Evolutionary conservation across 2,329 filamentous ascomycete species (phyloP).

Genomic region (Aureobasidium mangrovei): DNA sequence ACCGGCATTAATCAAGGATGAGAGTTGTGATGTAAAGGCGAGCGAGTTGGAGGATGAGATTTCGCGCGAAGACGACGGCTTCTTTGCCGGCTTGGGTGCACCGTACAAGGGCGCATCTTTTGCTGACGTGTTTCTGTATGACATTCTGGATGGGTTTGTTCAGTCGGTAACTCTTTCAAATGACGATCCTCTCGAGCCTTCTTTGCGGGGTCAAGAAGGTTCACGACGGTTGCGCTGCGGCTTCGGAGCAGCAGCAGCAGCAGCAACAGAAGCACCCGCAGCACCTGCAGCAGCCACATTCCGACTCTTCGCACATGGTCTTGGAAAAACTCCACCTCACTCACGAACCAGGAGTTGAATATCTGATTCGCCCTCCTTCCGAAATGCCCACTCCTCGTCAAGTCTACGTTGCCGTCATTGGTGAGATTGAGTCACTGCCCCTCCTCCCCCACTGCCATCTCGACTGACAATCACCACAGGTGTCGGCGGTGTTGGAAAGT

Average conservation of each 20-base stretch:
- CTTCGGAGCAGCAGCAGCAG: background rate
- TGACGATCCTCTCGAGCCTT: background rate
- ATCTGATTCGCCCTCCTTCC: constrained; percentile 6
- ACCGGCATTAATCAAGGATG: constrained; percentile 59
- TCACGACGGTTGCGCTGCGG: background rate
- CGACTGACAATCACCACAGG: constrained; percentile 43
- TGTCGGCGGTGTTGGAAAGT: constrained; percentile 85
- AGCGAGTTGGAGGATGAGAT: constrained; percentile 62
- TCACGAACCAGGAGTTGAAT: background rate
- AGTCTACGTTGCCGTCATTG: constrained; percentile 41
- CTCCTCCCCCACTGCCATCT: background rate
- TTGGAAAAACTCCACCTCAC: background rate
- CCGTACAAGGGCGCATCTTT: constrained; percentile 68
- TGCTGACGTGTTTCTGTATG: constrained; percentile 14
- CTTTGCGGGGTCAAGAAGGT: constrained; percentile 2
- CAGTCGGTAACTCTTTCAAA: no score
- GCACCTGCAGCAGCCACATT: background rate
- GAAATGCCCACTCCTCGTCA: constrained; percentile 35
- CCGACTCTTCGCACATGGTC: background rate
- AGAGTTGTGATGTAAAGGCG: constrained; percentile 81
- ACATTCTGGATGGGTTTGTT: background rate
- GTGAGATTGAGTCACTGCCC: constrained; percentile 20
- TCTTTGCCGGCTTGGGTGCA: constrained; percentile 58
- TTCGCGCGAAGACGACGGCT: constrained; percentile 47
- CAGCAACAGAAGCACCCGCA: background rate